Evolutionary conservation across 2,329 filamentous ascomycete genomes (phyloP), one percentile per base, ranked within the genome.

Genomic region (Alternaria sp.): DNA sequence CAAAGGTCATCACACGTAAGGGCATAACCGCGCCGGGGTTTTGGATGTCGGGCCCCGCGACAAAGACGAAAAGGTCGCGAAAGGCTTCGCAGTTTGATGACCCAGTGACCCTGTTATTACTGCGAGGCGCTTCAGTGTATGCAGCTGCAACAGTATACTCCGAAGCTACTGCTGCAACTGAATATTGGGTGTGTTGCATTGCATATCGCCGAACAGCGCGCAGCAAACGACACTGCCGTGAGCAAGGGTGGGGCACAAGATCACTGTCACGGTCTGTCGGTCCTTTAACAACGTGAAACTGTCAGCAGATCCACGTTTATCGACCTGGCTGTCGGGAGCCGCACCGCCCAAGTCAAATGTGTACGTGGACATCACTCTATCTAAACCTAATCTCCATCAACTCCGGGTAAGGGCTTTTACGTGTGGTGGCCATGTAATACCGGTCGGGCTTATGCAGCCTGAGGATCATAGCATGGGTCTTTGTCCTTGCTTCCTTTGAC

Each of bases 141-240:
- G 66, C 67, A 65, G 54, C 47, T 57, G 57, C 54, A 49, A 65
- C 51, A 57, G 62, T 59, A 60, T 66, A 36, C 55, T 67, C 69
- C 68, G 70, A 67, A 65, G 68, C 69, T 71, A 72, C 68, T 67
- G 65, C 64, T 69, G 61, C 66, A 50, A 65, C 54, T 62, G 51
- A 62, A 59, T 61, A 69, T 69, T 69, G 66, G 57, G 57, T 67
- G 58, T 63, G 59, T 45, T 25, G 59, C 65, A 66, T 65, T 59
- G 32, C 50, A 52, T 60, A 61, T 43, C 51, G 50, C 62, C 57
- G 55, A 58, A 57, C 36, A 49, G 25, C 54, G 50, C 55, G 55
- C 30, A 54, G 47, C 49, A 62, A 23, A 58, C 30, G 50, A 50
- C 36, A 40, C 40, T 25, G 26, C 54, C 47, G 55, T 28, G 44